A percentile compares a stretch with the other conserved stretches of the same genome.
Evolutionary conservation across 495 filamentous ascomycete genomes (phyloP).

Genomic region (Terfezia claveryi): DNA sequence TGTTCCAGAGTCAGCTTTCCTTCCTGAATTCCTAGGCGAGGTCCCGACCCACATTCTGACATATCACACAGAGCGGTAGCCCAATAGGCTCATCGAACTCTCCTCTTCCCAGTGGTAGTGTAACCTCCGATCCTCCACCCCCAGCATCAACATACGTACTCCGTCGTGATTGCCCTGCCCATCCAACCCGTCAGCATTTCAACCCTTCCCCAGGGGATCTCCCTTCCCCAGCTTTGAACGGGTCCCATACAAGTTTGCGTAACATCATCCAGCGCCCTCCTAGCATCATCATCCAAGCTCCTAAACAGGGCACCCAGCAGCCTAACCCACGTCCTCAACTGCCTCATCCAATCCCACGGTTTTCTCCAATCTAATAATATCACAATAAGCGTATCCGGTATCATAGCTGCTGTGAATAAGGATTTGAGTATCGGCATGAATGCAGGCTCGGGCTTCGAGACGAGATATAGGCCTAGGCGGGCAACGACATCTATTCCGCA

Average conservation of each 20-base stretch:
- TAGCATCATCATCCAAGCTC: constrained; percentile 52
- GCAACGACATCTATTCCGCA: constrained; percentile 52
- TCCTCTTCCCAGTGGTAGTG: constrained; percentile 62
- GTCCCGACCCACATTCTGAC: constrained; percentile 44
- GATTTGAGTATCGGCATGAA: constrained; percentile 70
- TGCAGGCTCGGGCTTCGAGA: constrained; percentile 56
- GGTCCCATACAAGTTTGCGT: constrained; percentile 26
- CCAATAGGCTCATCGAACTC: constrained; percentile 90
- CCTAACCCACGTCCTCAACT: constrained; percentile 70
- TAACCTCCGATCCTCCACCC: constrained; percentile 35
- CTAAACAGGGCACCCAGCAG: constrained; percentile 53
- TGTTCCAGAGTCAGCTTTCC: too few species aligned
- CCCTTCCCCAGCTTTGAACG: constrained; percentile 27
- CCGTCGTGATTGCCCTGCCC: constrained; percentile 9
- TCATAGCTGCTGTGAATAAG: constrained; percentile 62
- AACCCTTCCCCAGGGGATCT: background rate
- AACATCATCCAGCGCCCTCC: constrained; percentile 62
- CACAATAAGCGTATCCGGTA: constrained; percentile 71
- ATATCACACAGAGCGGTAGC: constrained; percentile 75
- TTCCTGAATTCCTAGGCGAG: background rate
- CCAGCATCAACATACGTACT: constrained; percentile 19
- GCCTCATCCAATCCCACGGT: constrained; percentile 78
- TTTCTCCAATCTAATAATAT: constrained; percentile 81
- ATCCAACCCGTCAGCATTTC: background rate
- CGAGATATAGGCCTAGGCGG: constrained; percentile 73